phyloP scores from a whole-genome alignment of 1,284 basidiomycete species.

The Psilocybe mexicana region DNA sequence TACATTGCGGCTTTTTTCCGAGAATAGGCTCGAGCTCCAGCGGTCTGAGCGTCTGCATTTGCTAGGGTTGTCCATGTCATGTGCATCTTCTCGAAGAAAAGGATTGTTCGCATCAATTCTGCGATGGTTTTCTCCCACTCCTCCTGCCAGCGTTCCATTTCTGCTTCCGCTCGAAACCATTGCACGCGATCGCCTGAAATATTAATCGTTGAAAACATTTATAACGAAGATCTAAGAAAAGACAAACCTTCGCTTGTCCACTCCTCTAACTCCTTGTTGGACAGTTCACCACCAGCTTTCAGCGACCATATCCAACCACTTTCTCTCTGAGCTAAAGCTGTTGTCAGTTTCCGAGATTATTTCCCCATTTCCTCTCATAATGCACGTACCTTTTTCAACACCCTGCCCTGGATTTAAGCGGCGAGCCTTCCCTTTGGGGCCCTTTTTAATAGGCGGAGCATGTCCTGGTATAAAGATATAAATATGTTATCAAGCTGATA shows the following conservation, averaged over 20 bases:
- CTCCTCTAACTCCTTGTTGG: no score
- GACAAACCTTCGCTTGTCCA: no score
- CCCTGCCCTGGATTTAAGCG: neutral
- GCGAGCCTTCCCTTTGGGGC: neutral
- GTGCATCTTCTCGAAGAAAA: slow-evolving; percentile 14
- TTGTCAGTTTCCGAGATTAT: slow-evolving; percentile 1
- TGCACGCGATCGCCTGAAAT: slow-evolving; percentile 27
- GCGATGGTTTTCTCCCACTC: slow-evolving; percentile 27
- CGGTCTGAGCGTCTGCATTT: neutral
- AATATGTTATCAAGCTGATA: neutral
- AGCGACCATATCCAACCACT: no score
- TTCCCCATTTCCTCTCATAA: slow-evolving; percentile 9
- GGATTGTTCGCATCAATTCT: slow-evolving; percentile 23
- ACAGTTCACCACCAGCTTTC: no score
- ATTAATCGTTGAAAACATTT: neutral
- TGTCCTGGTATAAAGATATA: neutral
- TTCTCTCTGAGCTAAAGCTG: no score
- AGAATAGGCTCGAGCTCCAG: slow-evolving; percentile 7
- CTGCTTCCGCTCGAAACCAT: slow-evolving; percentile 31
- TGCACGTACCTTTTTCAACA: neutral
- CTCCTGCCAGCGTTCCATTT: slow-evolving; percentile 29
- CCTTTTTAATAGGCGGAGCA: neutral
- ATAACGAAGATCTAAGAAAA: no score
- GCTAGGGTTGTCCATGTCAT: slow-evolving; percentile 16
- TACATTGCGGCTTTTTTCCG: slow-evolving; percentile 6